A percentile compares a stretch with the other conserved stretches of the same genome.
Evolutionary conservation across 768 basidiomycete species (phyloP).

Genomic region (Steccherinum ochraceum): DNA sequence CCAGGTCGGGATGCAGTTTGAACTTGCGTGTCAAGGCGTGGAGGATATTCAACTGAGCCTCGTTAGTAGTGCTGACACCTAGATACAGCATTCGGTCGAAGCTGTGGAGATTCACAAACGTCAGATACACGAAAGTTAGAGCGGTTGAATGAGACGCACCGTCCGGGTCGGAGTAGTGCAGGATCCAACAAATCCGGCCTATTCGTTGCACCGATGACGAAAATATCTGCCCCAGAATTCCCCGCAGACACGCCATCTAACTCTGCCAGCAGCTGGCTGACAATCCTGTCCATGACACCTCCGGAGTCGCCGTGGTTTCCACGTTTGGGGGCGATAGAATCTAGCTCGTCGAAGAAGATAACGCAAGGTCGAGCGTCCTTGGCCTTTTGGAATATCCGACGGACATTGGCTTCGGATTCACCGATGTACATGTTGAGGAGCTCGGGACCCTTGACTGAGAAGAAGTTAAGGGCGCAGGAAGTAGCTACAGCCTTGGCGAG

Average conservation of each 20-base stretch:
- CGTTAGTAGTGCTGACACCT: slow-evolving; percentile 83
- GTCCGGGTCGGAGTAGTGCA: slow-evolving; percentile 81
- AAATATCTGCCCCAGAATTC: slow-evolving; percentile 61
- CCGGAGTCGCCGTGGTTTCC: slow-evolving; percentile 96
- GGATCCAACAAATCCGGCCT: slow-evolving; percentile 89
- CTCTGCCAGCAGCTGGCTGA: slow-evolving; percentile 90
- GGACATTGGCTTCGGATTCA: slow-evolving; percentile 96
- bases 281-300: slow-evolving; percentile 97
- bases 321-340: slow-evolving; percentile 90
- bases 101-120: slow-evolving; percentile 42
- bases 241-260: slow-evolving; percentile 82
- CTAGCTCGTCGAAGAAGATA: slow-evolving; percentile 95
- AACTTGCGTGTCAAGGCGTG: slow-evolving; percentile 92
- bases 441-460: slow-evolving; percentile 96
- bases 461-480: slow-evolving; percentile 90
- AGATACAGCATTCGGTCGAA: slow-evolving; percentile 98
- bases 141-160: slow-evolving; percentile 35
- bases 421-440: slow-evolving; percentile 98
- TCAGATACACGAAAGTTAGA: neutral
- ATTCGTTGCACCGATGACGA: slow-evolving; percentile 95
- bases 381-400: slow-evolving; percentile 85
- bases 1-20: slow-evolving; percentile 61
- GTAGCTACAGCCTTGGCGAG: slow-evolving; percentile 96
- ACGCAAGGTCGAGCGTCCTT: slow-evolving; percentile 91
- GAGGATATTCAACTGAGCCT: slow-evolving; percentile 80